Evolutionary conservation across 192 early-diverging fungal genomes (phyloP).

Genomic region (Backusella tuberculispora): DNA sequence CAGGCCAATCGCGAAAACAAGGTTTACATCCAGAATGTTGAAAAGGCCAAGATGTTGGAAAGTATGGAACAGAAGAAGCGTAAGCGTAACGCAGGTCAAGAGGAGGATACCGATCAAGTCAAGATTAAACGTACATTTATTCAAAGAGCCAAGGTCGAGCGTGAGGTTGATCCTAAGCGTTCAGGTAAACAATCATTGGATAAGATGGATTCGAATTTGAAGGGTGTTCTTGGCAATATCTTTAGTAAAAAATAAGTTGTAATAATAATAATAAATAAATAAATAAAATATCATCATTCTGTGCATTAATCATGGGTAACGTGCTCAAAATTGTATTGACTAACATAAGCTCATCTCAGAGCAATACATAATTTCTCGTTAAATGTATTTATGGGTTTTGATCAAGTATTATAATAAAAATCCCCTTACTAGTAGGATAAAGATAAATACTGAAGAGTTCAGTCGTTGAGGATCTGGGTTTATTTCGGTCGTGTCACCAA

Average conservation of each 20-base stretch:
- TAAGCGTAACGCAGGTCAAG: slow-evolving; percentile 35
- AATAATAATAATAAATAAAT: neutral
- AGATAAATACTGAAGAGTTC: no score
- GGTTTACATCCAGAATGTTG: slow-evolving; percentile 86
- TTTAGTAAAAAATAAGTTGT: slow-evolving; percentile 46
- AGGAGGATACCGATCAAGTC: slow-evolving; percentile 22
- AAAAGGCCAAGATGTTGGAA: slow-evolving; percentile 84
- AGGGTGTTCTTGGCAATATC: slow-evolving; percentile 57
- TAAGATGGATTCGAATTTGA: slow-evolving; percentile 42
- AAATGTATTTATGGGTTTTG: no score
- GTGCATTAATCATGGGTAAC: neutral
- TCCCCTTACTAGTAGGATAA: no score
- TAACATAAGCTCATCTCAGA: no score
- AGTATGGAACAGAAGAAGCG: slow-evolving; percentile 75
- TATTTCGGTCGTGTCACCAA: no score
- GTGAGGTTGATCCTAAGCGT: slow-evolving; percentile 40
- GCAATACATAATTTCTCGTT: no score
- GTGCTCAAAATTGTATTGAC: neutral
- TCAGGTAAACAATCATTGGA: slow-evolving; percentile 23
- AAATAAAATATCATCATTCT: neutral
- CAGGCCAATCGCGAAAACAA: slow-evolving; percentile 89
- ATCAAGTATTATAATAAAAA: no score
- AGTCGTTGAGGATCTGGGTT: no score
- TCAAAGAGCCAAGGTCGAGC: slow-evolving; percentile 66
- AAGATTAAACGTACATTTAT: slow-evolving; percentile 57